Conservation (phyloP, 495 filamentous ascomycete genomes). For the Apiosordaria backusii region DNA sequence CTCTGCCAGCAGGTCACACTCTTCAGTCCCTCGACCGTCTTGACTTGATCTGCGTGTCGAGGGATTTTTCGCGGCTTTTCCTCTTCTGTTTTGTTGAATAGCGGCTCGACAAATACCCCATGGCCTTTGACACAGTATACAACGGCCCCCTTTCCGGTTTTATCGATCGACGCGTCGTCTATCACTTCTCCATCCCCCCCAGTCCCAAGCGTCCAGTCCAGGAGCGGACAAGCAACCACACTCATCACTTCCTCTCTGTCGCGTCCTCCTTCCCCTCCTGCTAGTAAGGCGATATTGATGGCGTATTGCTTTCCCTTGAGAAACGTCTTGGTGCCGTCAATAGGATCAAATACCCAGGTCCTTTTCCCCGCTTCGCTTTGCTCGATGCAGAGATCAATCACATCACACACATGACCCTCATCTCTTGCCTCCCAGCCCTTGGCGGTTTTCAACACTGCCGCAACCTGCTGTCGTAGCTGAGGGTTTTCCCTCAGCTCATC, state of each 20-base stretch:
- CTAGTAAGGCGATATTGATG: constrained; percentile 45
- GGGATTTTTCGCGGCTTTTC: constrained; percentile 5
- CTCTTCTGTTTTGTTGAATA: constrained; percentile 22
- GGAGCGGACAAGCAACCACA: constrained; percentile 55
- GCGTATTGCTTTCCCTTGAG: constrained; percentile 60
- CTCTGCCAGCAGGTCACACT: constrained; percentile 39
- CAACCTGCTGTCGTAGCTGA: constrained; percentile 50
- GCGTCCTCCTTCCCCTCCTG: constrained; percentile 18
- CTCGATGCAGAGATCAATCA: constrained; percentile 47
- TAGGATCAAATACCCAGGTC: constrained; percentile 68
- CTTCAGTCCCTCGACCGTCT: constrained; percentile 32
- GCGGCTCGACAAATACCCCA: constrained; percentile 52
- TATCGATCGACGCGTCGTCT: constrained; percentile 42
- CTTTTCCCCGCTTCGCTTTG: constrained; percentile 29
- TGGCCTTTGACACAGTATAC: constrained; percentile 54
- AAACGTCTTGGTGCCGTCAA: constrained; percentile 68
- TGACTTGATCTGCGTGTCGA: constrained; percentile 24
- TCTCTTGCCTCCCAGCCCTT: constrained; percentile 10
- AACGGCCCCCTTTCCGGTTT: constrained; percentile 54
- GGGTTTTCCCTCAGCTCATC: constrained; percentile 50
- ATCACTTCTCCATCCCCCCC: constrained; percentile 18
- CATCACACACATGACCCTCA: constrained; percentile 30
- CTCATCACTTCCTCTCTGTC: constrained; percentile 33
- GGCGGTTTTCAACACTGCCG: constrained; percentile 35
- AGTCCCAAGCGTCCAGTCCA: constrained; percentile 41